Conservation (phyloP, 257 asterid species). For the Plantago ovata region DNA sequence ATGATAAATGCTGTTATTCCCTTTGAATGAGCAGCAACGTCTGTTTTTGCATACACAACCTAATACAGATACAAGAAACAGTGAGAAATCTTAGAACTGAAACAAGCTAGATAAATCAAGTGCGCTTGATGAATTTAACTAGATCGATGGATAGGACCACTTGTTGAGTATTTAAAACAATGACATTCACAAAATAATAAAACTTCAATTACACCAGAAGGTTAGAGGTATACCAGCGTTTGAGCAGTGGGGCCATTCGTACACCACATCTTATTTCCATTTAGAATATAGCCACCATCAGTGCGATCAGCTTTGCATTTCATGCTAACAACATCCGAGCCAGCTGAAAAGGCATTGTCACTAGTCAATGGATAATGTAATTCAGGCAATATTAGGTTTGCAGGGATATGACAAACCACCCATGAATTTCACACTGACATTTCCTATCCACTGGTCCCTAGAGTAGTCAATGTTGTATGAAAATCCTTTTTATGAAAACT, state of each 20-base stretch:
- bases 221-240: slow-evolving; percentile 59
- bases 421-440: too few species aligned
- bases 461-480: too few species aligned
- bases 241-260: slow-evolving; percentile 93
- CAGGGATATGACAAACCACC: too few species aligned
- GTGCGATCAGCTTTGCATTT: slow-evolving; percentile 90
- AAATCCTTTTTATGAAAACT: too few species aligned
- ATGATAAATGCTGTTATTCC: slow-evolving; percentile 97
- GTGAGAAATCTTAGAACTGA: not conserved
- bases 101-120: not conserved
- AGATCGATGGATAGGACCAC: not conserved
- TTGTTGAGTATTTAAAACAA: not conserved
- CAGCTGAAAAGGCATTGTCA: slow-evolving; percentile 53
- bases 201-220: not conserved
- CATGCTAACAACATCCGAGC: slow-evolving; percentile 98
- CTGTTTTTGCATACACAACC: slow-evolving; percentile 98
- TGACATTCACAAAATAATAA: slow-evolving; percentile 5
- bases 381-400: not conserved
- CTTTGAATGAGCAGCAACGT: slow-evolving; percentile 69
- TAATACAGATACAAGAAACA: slow-evolving; percentile 32
- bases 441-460: too few species aligned
- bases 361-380: slow-evolving; percentile 7
- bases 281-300: slow-evolving; percentile 85
- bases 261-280: slow-evolving; percentile 99
- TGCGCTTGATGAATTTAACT: not conserved